Base-by-base conservation (phyloP, 140 eudicot species). In the Ambrosia hybrid region DNA sequence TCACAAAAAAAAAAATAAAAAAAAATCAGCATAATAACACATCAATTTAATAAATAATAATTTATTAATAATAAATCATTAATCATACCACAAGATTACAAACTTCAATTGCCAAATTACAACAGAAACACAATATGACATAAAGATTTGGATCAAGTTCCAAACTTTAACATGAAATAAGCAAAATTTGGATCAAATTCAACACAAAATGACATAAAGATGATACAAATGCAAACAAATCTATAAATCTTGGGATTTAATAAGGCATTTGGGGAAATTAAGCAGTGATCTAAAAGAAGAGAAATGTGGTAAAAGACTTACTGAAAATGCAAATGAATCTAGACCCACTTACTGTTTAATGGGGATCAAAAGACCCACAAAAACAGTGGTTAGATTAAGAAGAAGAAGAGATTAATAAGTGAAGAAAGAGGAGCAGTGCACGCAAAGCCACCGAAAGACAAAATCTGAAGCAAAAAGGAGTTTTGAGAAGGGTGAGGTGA, bases 401-500 rank as follows among this genome's bases (percentile, higher is more conserved):
- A n/a, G n/a, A n/a, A n/a, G n/a, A n/a, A n/a, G n/a, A n/a, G n/a
- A n/a, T n/a, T n/a, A n/a, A n/a, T n/a, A n/a, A n/a, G n/a, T n/a
- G 9, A 51, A 15, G 34, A 73, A 67, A 71, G 79, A 46, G 51
- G 46, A 76, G 80, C 51, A 75, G 77, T 79, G 74, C 79, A 79
- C 83, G 79, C 83, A 79, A 79, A 79, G 83, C 72, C 83, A 79
- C 83, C 83, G 83, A 79, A 79, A 73, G 83, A 79, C 79, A 73
- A 73, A 79, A 79, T 67, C 75, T 68, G 79, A 79, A 73, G 59
- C 78, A 73, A 73, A 79, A 73, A 67, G 75, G 48, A 43, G 48
- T 11, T 46, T 45, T 9, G 51, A 46, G 13, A 7, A 39, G 45
- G 45, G 52, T 46, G 52, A 46, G 52, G 52, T 39, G 13, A 9